Evolutionary conservation across 768 basidiomycete genomes (phyloP), one percentile per base, ranked within the genome.

Genomic region (Gymnopilus dilepis): DNA sequence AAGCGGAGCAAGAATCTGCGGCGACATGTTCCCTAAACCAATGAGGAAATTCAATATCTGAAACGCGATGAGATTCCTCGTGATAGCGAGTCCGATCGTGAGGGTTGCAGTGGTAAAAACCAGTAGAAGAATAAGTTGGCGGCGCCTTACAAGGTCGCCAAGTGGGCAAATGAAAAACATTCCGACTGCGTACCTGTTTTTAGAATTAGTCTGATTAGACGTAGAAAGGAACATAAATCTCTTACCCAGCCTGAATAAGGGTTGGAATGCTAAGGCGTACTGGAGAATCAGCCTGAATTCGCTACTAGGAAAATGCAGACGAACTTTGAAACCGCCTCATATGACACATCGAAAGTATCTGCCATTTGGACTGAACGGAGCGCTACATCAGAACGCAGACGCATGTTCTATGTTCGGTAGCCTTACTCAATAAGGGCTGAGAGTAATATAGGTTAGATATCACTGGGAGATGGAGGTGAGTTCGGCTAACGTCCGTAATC

Each of bases 81-180:
- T 89, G 11, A 90, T 60, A 1, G 89, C 83, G 2, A 94, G 79
- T 0, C 89, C 92, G 41, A 95, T 86, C 0, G 90, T 85, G 4
- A 96, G 76, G 2, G 80, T 65, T 0, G 84, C 80, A 0, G 87
- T 84, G 26, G 81, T 45, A 3, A 82, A 65, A 26, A 89, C 76
- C 17, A 93, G 74, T 6, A 82, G 59, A 24, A 95, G 77, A 40
- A 89, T 78, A 0, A 96, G 78, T 45, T 87, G 88, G 6, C 94
- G 81, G 33, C 94, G 78, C 22, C 89, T 87, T 37, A 94, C 83
- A 17, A 95, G 81, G 71, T 97, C 94, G 12, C 94, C 94, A 0
- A 93, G 78, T 0, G 94, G 94, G 0, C 89, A 84, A 55, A 95
- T 84, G 56, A 94, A 73, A 6, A 94, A 72, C 6, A 94, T 80